Conservation (phyloP, 495 filamentous ascomycete genomes). For the Trichoderma reesei region DNA sequence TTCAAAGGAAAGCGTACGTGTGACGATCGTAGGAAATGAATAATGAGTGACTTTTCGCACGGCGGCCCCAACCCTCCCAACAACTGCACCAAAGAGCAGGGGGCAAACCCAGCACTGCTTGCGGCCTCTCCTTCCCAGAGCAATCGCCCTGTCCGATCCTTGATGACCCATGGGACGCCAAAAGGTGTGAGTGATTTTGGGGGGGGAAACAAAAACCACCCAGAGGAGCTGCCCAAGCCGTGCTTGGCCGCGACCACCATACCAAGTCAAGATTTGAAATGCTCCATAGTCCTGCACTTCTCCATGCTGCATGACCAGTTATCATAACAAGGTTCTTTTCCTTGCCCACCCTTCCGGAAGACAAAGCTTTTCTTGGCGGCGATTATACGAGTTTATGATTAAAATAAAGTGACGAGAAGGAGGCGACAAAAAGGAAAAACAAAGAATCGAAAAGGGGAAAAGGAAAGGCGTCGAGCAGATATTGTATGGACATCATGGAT, state of each 20-base stretch:
- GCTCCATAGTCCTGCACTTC: constrained; percentile 6
- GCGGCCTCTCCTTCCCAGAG: neutral
- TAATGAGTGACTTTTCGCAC: constrained; percentile 8
- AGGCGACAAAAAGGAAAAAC: constrained; percentile 20
- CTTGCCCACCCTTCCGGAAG: neutral
- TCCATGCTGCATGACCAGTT: constrained; percentile 6
- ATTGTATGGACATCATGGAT: constrained; percentile 39
- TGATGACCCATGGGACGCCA: neutral
- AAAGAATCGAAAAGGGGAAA: constrained; percentile 26
- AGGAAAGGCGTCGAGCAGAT: constrained; percentile 35
- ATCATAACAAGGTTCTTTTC: neutral
- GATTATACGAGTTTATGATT: constrained; percentile 40
- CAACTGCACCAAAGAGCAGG: neutral
- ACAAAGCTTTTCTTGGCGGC: constrained; percentile 17
- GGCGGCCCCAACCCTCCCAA: constrained; percentile 8
- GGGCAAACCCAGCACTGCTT: neutral
- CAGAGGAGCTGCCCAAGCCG: neutral
- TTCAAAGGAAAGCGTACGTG: constrained; percentile 6
- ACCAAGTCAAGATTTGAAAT: constrained; percentile 5
- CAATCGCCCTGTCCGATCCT: neutral
- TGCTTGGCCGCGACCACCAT: neutral
- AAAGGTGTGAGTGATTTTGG: neutral
- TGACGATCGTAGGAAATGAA: constrained; percentile 8
- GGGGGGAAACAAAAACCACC: neutral
- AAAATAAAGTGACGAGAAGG: constrained; percentile 36